A percentile compares a stretch with the other conserved stretches of the same genome.
These are phyloP conservation scores for Penicillium sp. DNA, from an alignment of 2,329 filamentous ascomycete species.

Conservation along the genomic window DNA sequence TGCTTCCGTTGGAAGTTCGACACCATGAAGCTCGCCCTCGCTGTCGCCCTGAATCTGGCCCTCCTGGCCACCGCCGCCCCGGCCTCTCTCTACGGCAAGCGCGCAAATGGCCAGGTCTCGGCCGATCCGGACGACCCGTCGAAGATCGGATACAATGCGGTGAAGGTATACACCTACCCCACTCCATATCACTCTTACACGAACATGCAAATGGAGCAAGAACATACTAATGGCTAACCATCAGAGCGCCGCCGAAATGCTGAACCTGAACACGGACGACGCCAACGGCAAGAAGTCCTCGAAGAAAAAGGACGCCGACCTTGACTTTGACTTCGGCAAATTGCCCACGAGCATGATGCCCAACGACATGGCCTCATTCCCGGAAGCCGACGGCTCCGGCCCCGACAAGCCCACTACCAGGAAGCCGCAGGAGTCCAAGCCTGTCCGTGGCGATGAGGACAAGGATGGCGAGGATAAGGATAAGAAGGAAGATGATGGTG, in stretches of 20 bases:
- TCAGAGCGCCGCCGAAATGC: neutral
- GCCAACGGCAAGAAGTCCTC: neutral
- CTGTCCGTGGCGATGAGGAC: neutral
- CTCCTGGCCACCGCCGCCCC: constrained; percentile 36
- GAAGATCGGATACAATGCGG: constrained; percentile 13
- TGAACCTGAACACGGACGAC: neutral
- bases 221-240: neutral
- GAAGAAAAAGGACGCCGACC: neutral
- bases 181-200: neutral
- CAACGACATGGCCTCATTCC: neutral
- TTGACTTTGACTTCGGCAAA: neutral
- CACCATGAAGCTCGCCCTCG: constrained; percentile 29
- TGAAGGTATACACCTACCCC: constrained; percentile 26
- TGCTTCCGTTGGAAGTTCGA: neutral
- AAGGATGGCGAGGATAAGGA: neutral
- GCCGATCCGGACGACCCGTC: neutral
- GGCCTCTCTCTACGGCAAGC: constrained; percentile 18
- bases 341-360: constrained; percentile 1
- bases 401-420: neutral
- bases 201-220: neutral
- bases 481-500: neutral
- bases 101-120: neutral
- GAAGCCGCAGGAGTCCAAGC: neutral
- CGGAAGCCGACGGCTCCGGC: neutral
- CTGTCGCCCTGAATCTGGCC: constrained; percentile 36